Base-by-base conservation (phyloP, 306 rosid genomes). In the Quercus parvula region DNA sequence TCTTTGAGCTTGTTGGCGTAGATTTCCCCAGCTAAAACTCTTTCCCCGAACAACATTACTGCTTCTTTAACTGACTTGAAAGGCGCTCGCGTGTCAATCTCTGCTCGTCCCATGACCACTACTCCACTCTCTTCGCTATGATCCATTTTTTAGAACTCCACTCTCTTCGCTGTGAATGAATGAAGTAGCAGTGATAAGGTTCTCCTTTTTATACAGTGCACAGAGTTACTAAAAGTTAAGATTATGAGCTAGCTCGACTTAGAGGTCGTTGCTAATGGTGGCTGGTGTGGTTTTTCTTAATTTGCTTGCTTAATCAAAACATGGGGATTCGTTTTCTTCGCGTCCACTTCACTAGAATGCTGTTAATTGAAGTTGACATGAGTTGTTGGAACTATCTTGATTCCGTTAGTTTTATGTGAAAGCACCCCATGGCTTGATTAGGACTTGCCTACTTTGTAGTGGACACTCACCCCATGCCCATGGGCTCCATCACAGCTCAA, bases 271-370 rank as follows among this genome's bases (percentile, higher is more conserved):
- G 83, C 74, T 77, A 87, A 84, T 81, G 93, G 88, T 59, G n/a
- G 93, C 83, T 83, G 79, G 77, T 72, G 87, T 52, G 56, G 73
- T 77, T 77, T 73, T 76, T 38, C 30, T 12, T 82, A 73, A 70
- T 79, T 63, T 41, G 73, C 71, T 17, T 73, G 80, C 81, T 85
- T 86, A 75, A 82, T 63, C 79, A 63, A 72, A 81, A 18, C 49
- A 81, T 78, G 62, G 84, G 35, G 73, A 68, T 84, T 76, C 64
- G 82, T 75, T 92, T 86, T 78, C 97, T 92, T 94, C 69, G 97
- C 99, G 97, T 94, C 88, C 97, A 94, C 97, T 94, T 90, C 94
- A 94, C 99, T 94, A 30, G 86, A 87, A 81, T 92, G 81, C 87
- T 77, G 97, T 90, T 89, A 81, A 86, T 82, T 85, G 97, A 92